Evolutionary conservation across 2,329 filamentous ascomycete genomes (phyloP).

Genomic region (Diplodia intermedia): DNA sequence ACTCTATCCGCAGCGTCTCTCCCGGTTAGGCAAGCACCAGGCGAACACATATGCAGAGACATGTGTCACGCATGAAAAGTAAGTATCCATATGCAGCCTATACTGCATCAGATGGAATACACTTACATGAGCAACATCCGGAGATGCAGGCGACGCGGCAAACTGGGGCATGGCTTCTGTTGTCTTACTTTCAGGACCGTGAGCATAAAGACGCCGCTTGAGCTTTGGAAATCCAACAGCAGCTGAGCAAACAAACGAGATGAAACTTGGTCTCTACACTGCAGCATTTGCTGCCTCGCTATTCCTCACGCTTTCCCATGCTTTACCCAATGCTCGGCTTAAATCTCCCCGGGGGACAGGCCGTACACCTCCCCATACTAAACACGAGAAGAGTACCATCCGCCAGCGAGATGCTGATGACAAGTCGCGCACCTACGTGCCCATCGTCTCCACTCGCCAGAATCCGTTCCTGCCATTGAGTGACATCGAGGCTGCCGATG

Average conservation of each 20-base stretch:
- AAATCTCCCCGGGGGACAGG: background rate
- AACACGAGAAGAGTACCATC: background rate
- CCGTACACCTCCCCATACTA: background rate
- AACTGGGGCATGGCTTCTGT: background rate
- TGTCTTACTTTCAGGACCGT: background rate
- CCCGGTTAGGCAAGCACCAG: background rate
- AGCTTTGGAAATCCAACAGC: background rate
- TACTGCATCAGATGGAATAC: background rate
- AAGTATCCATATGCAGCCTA: background rate
- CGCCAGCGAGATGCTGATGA: background rate
- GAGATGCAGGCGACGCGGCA: background rate
- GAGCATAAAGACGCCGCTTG: background rate
- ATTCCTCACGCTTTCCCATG: background rate
- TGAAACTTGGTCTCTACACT: background rate
- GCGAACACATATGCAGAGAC: background rate
- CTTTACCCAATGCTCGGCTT: background rate
- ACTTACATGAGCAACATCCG: background rate
- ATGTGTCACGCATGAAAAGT: background rate
- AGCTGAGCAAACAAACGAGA: background rate
- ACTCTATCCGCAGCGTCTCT: background rate
- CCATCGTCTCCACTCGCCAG: background rate
- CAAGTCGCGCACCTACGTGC: background rate
- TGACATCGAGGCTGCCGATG: background rate
- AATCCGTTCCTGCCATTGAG: background rate
- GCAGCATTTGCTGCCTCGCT: background rate